Base-by-base conservation (phyloP, 202 grass and related monocot genomes). In the Elaeis oleifera region DNA sequence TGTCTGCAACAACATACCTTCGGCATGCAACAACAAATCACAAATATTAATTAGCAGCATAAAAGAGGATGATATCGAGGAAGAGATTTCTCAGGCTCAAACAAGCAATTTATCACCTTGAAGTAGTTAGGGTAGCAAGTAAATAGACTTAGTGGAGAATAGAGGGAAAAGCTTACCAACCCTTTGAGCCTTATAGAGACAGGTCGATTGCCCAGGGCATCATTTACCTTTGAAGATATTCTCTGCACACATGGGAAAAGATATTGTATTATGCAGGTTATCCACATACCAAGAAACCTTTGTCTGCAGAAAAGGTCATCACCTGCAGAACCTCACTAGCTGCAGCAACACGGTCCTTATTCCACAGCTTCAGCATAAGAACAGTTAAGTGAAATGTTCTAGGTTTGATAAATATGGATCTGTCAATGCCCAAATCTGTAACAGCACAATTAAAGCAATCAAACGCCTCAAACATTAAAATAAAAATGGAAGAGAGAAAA, bases 331-430 rank as follows among this genome's bases (percentile, higher is more conserved):
- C 69, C 58, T 97, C 79, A 55, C 77, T 73, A 81, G 92, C 92
- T 49, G 65, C 73, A 58, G 79, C 68, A 60, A 97, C 51, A 28
- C 87, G 84, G 36, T 97, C 87, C 20, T 97, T 74, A 16, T 91
- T 97, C 87, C 92, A 97, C 65, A 97, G 81, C 58, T 91, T 91
- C 68, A 97, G 76, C 92, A 97, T 91, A 67, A 91, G 65, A 76
- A 96, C 84, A 5, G 92, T 96, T 57, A 96, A 79, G 72, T 96
- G 92, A 74, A 96, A 85, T 32, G 84, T 96, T 83, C 79, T 89
- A 49, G 92, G 87, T 57, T 91, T 81, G 62, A 91, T 91, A 76
- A 97, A 97, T 85, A 97, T 89, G 53, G 84, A 91, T 77, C 79
- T 91, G 59, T 96, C 87, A 48, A 96, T 89, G 49, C 81, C 74